Evolutionary conservation across 768 basidiomycete species (phyloP).

Genomic region (Harrya chromipes): DNA sequence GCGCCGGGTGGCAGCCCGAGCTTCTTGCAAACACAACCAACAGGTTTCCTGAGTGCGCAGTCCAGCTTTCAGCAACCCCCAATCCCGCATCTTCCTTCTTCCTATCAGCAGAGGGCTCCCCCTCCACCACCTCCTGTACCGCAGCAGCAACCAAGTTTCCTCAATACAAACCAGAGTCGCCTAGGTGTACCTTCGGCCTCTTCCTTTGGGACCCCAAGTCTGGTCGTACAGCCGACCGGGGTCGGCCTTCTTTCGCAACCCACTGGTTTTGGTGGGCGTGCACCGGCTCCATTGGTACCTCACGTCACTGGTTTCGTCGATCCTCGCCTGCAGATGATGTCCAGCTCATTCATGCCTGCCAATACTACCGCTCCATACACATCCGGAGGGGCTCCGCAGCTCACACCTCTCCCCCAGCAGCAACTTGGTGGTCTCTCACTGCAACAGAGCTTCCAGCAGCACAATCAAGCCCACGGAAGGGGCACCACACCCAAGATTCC

Average conservation of each 20-base stretch:
- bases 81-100: slow-evolving; percentile 59
- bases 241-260: slow-evolving; percentile 26
- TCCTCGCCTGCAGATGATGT: slow-evolving; percentile 85
- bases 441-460: slow-evolving; percentile 84
- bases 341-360: slow-evolving; percentile 86
- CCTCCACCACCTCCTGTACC: slow-evolving; percentile 35
- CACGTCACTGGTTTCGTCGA: slow-evolving; percentile 81
- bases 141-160: slow-evolving; percentile 46
- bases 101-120: slow-evolving; percentile 53
- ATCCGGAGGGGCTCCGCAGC: slow-evolving; percentile 60
- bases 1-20: slow-evolving; percentile 27
- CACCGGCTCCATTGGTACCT: slow-evolving; percentile 51
- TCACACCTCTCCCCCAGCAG: slow-evolving; percentile 54
- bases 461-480: slow-evolving; percentile 73
- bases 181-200: slow-evolving; percentile 31
- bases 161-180: slow-evolving; percentile 52
- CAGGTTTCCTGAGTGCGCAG: slow-evolving; percentile 39
- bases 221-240: slow-evolving; percentile 23
- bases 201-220: slow-evolving; percentile 10
- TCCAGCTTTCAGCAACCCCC: slow-evolving; percentile 41
- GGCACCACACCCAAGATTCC: slow-evolving; percentile 65
- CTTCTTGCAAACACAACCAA: slow-evolving; percentile 51
- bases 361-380: slow-evolving; percentile 59
- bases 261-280: slow-evolving; percentile 49
- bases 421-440: slow-evolving; percentile 53